Conservation (phyloP, 129 eudicot species). For the Flaveria brownii region DNA sequence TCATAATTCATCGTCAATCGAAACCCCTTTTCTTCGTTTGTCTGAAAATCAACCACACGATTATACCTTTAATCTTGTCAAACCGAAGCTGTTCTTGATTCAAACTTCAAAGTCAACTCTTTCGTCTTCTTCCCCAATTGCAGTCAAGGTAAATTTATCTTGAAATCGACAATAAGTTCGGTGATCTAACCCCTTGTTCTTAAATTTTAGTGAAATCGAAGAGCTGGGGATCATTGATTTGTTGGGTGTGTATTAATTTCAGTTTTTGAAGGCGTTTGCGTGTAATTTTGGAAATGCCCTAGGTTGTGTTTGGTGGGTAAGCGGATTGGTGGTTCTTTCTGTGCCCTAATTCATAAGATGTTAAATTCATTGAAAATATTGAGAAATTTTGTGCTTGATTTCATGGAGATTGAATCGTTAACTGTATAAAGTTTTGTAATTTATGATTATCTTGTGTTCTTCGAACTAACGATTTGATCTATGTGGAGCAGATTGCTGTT, state of each 20-base stretch:
- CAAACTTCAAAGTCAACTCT: slow-evolving; percentile 27
- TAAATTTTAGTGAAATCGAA: slow-evolving; percentile 5
- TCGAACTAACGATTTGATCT: too few relatives aligned
- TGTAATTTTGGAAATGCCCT: neutral
- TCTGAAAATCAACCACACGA: neutral
- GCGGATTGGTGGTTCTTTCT: too few relatives aligned
- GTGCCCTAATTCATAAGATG: too few relatives aligned
- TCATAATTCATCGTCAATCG: slow-evolving; percentile 8
- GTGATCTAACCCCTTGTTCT: slow-evolving; percentile 19
- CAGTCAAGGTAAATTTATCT: neutral
- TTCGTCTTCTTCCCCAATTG: neutral
- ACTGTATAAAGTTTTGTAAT: slow-evolving; percentile 11
- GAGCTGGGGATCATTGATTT: neutral
- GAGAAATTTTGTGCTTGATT: neutral
- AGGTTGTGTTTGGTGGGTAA: too few relatives aligned
- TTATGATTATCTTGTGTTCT: too few relatives aligned
- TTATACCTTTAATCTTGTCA: neutral
- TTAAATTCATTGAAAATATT: neutral
- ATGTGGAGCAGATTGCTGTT: neutral
- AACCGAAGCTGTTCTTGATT: neutral
- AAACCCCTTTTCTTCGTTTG: slow-evolving; percentile 1
- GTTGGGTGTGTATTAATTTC: too few relatives aligned
- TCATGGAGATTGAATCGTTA: neutral
- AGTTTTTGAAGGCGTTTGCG: too few relatives aligned
- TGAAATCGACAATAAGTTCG: neutral